phyloP scores from a whole-genome alignment of 169 alveolate genomes.

The Perkinsus marinus region DNA sequence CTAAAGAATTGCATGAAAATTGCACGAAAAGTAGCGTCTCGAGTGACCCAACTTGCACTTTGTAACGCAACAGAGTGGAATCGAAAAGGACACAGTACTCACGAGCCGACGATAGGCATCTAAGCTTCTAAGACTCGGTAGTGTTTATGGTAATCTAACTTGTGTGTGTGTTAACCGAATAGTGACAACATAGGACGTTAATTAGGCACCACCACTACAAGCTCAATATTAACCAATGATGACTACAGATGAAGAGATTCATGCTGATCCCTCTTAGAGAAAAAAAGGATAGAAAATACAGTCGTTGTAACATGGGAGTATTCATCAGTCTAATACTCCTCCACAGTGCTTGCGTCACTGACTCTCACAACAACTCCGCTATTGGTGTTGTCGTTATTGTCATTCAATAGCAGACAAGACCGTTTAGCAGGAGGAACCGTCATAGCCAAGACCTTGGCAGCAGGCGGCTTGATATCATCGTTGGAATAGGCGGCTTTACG shows the following conservation, averaged over 20 bases:
- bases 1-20: neutral
- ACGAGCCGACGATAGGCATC: neutral
- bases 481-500: neutral
- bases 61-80: neutral
- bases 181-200: neutral
- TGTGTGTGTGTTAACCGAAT: neutral
- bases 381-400: neutral
- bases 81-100: neutral
- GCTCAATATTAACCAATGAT: too few species aligned
- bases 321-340: neutral
- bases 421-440: neutral
- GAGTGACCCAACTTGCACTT: neutral
- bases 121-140: neutral
- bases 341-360: neutral
- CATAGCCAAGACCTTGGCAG: neutral
- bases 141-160: too few species aligned
- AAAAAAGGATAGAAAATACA: too few species aligned
- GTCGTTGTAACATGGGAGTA: too few species aligned
- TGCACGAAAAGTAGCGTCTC: neutral
- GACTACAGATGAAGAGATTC: too few species aligned
- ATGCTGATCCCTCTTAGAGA: too few species aligned
- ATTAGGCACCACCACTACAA: neutral
- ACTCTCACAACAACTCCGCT: too few species aligned
- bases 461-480: neutral
- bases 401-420: neutral